Conservation (phyloP, 345 rosid genomes). For the Passiflora organensis region DNA sequence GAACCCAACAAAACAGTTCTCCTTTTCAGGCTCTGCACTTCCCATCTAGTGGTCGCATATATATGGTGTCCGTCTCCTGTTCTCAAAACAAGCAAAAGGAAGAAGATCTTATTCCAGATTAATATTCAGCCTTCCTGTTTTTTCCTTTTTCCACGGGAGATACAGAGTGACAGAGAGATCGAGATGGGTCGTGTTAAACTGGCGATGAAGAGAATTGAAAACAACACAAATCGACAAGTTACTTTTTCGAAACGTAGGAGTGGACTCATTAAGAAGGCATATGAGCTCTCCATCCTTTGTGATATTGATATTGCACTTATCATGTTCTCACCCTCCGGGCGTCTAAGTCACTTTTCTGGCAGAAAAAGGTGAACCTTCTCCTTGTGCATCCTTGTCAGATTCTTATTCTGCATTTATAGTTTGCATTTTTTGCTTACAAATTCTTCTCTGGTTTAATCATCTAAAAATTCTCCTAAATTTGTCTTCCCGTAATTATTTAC, state of each 20-base stretch:
- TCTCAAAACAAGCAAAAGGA: neutral
- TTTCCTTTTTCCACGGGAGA: neutral
- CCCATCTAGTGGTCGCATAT: conserved; percentile 14
- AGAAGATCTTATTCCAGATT: neutral
- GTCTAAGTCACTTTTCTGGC: conserved; percentile 68
- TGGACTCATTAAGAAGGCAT: conserved; percentile 85
- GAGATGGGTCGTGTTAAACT: conserved; percentile 76
- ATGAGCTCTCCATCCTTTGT: conserved; percentile 71
- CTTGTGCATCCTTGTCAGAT: no score
- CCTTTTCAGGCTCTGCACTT: conserved; percentile 21
- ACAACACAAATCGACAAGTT: conserved; percentile 65
- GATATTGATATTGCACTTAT: conserved; percentile 81
- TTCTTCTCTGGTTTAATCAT: no score
- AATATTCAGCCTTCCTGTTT: neutral
- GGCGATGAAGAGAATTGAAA: conserved; percentile 71
- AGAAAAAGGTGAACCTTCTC: conserved; percentile 41
- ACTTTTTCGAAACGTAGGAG: conserved; percentile 76
- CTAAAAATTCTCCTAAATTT: no score
- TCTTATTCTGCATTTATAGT: no score
- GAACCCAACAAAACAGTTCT: conserved; percentile 27
- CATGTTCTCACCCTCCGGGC: conserved; percentile 74
- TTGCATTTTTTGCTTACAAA: no score
- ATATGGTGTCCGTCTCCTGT: conserved; percentile 15
- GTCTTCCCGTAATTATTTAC: no score
- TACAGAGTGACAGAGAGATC: neutral